These are phyloP conservation scores for Blastobotrys buckinghamii DNA, from an alignment of 1,139 yeast species.

Conservation along the genomic window DNA sequence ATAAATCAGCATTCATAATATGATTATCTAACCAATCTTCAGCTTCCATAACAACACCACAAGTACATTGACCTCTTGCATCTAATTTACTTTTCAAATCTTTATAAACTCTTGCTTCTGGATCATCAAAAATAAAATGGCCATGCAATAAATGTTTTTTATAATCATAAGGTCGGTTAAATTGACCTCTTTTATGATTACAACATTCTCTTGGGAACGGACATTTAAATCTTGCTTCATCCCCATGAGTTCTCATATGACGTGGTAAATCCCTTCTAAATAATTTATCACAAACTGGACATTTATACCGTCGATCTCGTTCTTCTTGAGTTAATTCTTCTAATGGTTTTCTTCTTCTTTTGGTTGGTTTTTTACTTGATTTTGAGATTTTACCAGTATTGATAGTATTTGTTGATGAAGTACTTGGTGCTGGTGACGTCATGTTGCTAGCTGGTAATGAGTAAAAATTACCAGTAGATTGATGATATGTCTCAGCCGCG, in stretches of 20 bases:
- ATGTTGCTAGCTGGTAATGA: neutral
- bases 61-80: constrained; percentile 50
- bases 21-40: constrained; percentile 55
- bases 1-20: constrained; percentile 34
- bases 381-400: neutral
- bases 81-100: constrained; percentile 50
- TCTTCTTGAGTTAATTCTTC: neutral
- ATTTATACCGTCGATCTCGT: constrained; percentile 30
- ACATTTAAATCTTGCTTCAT: constrained; percentile 52
- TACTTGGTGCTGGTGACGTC: neutral
- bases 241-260: constrained; percentile 60
- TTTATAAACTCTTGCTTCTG: constrained; percentile 42
- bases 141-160: constrained; percentile 61
- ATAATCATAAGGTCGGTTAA: constrained; percentile 65
- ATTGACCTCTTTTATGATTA: constrained; percentile 55
- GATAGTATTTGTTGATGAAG: neutral
- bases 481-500: neutral
- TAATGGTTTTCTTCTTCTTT: neutral
- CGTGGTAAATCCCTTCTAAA: constrained; percentile 60
- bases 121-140: constrained; percentile 51
- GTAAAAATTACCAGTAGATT: neutral
- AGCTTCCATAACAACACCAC: constrained; percentile 49
- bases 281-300: constrained; percentile 52
- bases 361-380: neutral
- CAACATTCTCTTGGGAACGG: constrained; percentile 52